Evolutionary conservation across 306 rosid species (phyloP), one percentile per base, ranked within the genome.

Genomic region (Glycine soja): DNA sequence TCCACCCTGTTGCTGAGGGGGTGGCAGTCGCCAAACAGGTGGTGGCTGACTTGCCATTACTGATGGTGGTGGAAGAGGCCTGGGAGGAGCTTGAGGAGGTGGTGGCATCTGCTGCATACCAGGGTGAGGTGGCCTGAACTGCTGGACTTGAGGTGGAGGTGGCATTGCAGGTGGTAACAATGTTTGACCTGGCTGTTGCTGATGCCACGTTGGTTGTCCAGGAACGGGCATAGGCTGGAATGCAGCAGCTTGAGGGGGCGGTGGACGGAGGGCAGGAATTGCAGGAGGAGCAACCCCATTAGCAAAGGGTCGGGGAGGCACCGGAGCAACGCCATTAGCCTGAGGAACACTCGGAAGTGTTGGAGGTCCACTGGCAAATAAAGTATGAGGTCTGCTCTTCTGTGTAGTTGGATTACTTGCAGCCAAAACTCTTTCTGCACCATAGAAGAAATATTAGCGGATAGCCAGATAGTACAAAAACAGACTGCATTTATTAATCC

Each of bases 331-430:
- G 7, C 92, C 93, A 11, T 93, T 95, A 57, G 90, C 88, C 81
- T 88, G 97, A 66, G 93, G 82, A 80, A 74, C 93, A 76, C 67
- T 90, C 18, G 91, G 77, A 30, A 92, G 95, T 19, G 97, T 79
- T 9, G 98, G 99, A 77, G 99, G 99, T 32, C 98, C 98, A 38
- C 94, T 93, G 71, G 99, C 98, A 46, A 95, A 95, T 84, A 93
- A 77, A 9, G 98, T 93, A 80, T 93, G 99, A 80, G 99, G 99
- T 83, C 99, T 86, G 89, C 96, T 95, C 87, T 90, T 95, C 68
- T 93, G 92, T 32, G 90, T 83, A 64, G 16, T 58, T 45, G 97
- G 99, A 82, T 95, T 95, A 85, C 99, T 95, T 52, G 98, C 94
- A 79, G 98, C 99, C 94, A 95, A 84, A 82, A 93, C 98, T 92